Base-by-base conservation (phyloP, 345 rosid genomes). In the Syzygium aqueum region DNA sequence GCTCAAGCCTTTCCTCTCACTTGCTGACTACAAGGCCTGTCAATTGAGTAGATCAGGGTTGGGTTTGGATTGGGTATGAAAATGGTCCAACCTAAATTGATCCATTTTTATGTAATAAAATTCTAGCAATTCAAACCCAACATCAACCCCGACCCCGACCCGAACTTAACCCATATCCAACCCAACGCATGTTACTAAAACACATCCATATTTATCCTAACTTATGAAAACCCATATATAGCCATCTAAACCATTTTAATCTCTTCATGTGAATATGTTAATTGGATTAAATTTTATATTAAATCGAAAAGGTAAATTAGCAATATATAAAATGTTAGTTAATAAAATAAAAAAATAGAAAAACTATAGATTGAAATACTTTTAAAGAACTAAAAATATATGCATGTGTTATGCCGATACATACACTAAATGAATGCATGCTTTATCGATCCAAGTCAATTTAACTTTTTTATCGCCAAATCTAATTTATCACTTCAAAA, bases 1-100 rank as follows among this genome's bases (percentile, higher is more conserved):
- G 17, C 9, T 61, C 33, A 6, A 61, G 33, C 73, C 9, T 61
- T n/a, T 61, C 73, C n/a, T 57, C 65, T 59, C 30, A 27, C 30
- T 59, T 11, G 13, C 15, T 59, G n/a, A 27, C 3, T 5, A 2
- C n/a, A 0, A 59, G 65, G 15, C 28, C 16, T 7, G 25, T 59
- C 65, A 59, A 59, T 23, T 23, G n/a, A 57, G n/a, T 23, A 7
- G 30, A 0, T 2, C 0, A 11, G 15, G 5, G 7, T 1, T 59
- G 28, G 15, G 2, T 59, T 15, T 52, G 52, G 52, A 10, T 51
- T 12, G 52, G 52, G 13, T 51, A 12, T 15, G 53, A 52, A 15
- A 52, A 52, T 14, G 1, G 6, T 52, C 21, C 17, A 14, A 15
- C 1, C 7, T 2, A 52, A 15, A 14, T 52, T 15, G 3, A 52